Evolutionary conservation across 495 filamentous ascomycete species (phyloP).

Genomic region (Thozetella sp.): DNA sequence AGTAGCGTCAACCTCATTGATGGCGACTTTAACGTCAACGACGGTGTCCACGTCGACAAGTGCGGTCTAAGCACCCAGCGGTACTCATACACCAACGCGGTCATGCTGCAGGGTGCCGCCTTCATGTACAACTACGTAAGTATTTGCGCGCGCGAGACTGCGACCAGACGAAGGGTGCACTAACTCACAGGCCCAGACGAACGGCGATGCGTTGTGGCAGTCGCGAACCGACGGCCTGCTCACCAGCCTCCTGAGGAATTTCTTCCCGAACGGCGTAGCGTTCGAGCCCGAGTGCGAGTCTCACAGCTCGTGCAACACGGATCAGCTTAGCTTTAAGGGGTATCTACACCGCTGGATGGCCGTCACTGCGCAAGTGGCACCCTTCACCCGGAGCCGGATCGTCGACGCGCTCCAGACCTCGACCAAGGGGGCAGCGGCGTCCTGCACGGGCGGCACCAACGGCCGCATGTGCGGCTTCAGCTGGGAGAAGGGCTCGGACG

Average conservation of each 20-base stretch:
- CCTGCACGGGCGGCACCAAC: conserved; percentile 58
- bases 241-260: conserved; percentile 54
- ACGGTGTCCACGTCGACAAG: conserved; percentile 64
- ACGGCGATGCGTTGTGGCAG: conserved; percentile 43
- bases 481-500: conserved; percentile 19
- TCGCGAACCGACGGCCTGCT: conserved; percentile 56
- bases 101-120: conserved; percentile 69
- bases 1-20: conserved; percentile 58
- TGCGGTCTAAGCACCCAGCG: conserved; percentile 57
- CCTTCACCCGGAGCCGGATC: conserved; percentile 57
- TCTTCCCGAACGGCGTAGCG: conserved; percentile 55
- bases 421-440: conserved; percentile 60
- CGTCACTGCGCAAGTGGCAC: conserved; percentile 63
- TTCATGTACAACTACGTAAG: conserved; percentile 69
- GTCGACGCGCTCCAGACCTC: conserved; percentile 60
- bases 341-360: conserved; percentile 75
- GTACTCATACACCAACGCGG: conserved; percentile 72
- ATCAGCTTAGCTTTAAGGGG: conserved; percentile 76
- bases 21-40: conserved; percentile 57
- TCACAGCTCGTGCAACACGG: conserved; percentile 58
- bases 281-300: conserved; percentile 67
- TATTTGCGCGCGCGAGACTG: conserved; percentile 5
- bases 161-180: no score
- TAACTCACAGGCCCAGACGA: conserved; percentile 3
- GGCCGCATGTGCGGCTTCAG: conserved; percentile 58